Percentiles rank a stretch among this genome's conserved stretches.
These are phyloP conservation scores for Mycosphaerella sp. DNA, from an alignment of 2,329 filamentous ascomycete species.

Conservation along the genomic window DNA sequence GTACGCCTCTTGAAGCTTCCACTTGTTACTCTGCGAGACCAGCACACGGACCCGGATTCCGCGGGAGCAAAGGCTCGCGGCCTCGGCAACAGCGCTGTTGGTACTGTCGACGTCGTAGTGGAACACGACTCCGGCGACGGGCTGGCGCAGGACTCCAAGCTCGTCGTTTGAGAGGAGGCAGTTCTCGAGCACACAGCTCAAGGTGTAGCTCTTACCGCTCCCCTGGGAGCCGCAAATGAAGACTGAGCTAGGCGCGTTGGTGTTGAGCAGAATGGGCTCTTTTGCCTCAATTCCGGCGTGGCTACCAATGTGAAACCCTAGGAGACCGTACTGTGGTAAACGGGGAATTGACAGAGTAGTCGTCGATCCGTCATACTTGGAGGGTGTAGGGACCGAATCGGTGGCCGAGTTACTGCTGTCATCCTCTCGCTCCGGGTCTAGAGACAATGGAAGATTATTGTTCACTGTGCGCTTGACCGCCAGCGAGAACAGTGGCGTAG, in stretches of 20 bases:
- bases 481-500: constrained; percentile 26
- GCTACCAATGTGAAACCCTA: constrained; percentile 24
- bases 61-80: constrained; percentile 48
- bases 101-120: constrained; percentile 50
- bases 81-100: constrained; percentile 50
- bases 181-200: constrained; percentile 56
- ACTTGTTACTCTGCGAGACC: constrained; percentile 46
- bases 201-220: constrained; percentile 54
- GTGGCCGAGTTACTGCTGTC: too few relatives aligned
- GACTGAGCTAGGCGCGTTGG: constrained; percentile 50
- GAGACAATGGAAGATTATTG: not conserved
- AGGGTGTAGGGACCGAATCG: not conserved
- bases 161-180: constrained; percentile 44
- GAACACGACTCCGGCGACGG: constrained; percentile 55
- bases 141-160: constrained; percentile 44
- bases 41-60: constrained; percentile 47
- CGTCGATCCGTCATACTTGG: not conserved
- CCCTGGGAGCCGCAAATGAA: constrained; percentile 60
- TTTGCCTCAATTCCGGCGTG: not conserved
- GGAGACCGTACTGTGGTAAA: constrained; percentile 26
- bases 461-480: constrained; percentile 21
- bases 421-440: too few relatives aligned
- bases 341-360: not conserved
- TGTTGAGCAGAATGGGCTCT: constrained; percentile 46
- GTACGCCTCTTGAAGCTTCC: constrained; percentile 41